Evolutionary conservation across 1,284 basidiomycete genomes (phyloP), one percentile per base, ranked within the genome.

Genomic region (Rhodotorula sp.): DNA sequence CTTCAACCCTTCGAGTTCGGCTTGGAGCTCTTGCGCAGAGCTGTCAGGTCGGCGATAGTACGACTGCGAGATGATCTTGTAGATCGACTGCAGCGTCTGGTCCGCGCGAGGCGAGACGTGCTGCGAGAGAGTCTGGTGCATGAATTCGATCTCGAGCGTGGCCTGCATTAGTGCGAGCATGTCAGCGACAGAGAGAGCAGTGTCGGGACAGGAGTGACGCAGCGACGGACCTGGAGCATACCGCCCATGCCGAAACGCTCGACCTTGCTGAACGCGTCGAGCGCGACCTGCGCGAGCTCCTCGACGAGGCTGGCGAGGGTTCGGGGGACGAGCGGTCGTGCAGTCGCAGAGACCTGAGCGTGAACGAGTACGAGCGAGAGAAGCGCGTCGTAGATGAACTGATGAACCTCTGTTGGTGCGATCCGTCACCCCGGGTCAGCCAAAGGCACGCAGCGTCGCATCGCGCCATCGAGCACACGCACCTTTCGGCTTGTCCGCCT

Each of bases 121-220:
- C 72, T 90, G 89, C 46, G 90, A 87, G 54, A 99, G 85, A 8
- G 92, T 95, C 83, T 98, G 96, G 82, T 99, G 95, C 83, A 98
- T 88, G 83, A 98, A 99, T 83, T 99, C 97, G 77, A 98, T 97
- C 83, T 99, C 97, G 46, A 99, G 87, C 3, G 97, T 99, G 3
- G 97, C 96, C 90, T 97, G 79, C n/a, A 26, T 29, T 2, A 12
- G 39, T 12, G 39, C 12, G 3, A 43, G 39, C 39, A 43, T 43
- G 39, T 43, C 12, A 43, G 39, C 10, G 39, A 43, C 34, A 34
- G 5, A 34, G 34, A 34, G 34, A 34, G 8, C 5, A 34, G 34
- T 5, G 34, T 34, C 34, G 21, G 57, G 8, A 26, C 7, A 15
- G 43, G 8, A 21, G 20, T 5, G 29, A 86, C 89, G 75, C 80